phyloP scores from a whole-genome alignment of 2,329 filamentous ascomycete species.

The Penicillium digitatum region DNA sequence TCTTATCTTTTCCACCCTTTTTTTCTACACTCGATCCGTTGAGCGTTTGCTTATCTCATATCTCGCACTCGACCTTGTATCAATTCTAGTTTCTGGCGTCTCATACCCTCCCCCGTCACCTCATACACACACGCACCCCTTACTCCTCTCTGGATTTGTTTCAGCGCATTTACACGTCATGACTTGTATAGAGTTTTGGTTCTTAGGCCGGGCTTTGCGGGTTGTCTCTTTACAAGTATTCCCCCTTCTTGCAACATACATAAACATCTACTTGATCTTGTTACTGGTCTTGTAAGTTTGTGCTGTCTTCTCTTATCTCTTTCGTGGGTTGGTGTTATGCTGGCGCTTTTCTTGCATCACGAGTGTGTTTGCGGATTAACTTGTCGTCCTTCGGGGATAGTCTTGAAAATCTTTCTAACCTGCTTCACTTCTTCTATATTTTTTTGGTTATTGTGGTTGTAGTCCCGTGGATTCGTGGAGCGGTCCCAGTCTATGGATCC shows the following conservation, averaged over 20 bases:
- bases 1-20: background rate
- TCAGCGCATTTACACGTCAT: slow-evolving; percentile 21
- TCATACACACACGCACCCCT: background rate
- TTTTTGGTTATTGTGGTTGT: background rate
- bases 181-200: slow-evolving; percentile 25
- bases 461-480: background rate
- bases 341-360: slow-evolving; percentile 13
- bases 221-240: slow-evolving; percentile 16
- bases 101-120: slow-evolving; percentile 16
- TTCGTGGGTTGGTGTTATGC: slow-evolving; percentile 19
- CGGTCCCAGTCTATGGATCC: background rate
- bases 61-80: slow-evolving; percentile 4
- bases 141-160: slow-evolving; percentile 9
- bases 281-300: background rate
- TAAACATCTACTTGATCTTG: slow-evolving; percentile 15
- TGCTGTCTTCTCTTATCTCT: slow-evolving; percentile 8
- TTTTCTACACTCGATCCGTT: background rate
- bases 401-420: background rate
- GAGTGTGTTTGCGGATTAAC: background rate
- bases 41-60: slow-evolving; percentile 6
- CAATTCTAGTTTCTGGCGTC: slow-evolving; percentile 11
- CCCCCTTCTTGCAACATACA: slow-evolving; percentile 17
- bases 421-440: background rate
- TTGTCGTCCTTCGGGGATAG: background rate
- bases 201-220: slow-evolving; percentile 14